These are phyloP conservation scores for Dioscorea cayenensis DNA, from an alignment of 116 monocot species.

Conservation along the genomic window DNA sequence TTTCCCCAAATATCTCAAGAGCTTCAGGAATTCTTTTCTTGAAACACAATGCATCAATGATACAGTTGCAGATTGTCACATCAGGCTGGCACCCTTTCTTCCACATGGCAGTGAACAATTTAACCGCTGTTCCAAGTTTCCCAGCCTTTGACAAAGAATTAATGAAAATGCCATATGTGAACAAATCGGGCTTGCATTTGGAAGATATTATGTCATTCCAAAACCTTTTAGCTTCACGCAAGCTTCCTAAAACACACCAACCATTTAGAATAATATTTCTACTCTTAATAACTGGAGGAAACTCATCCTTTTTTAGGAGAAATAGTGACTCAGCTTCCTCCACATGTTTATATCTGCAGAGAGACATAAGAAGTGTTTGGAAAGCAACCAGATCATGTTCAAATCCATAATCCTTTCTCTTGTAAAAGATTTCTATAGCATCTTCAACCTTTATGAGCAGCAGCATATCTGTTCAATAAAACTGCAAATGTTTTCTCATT, in stretches of 20 bases:
- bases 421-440: slow-evolving; percentile 66
- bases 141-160: slow-evolving; percentile 71
- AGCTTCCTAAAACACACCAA: slow-evolving; percentile 81
- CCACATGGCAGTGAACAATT: slow-evolving; percentile 66
- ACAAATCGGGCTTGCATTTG: slow-evolving; percentile 58
- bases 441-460: slow-evolving; percentile 50
- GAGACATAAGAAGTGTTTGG: slow-evolving; percentile 55
- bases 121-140: slow-evolving; percentile 48
- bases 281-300: slow-evolving; percentile 66
- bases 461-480: slow-evolving; percentile 56
- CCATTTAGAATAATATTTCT: slow-evolving; percentile 85
- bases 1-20: slow-evolving; percentile 64
- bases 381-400: slow-evolving; percentile 44
- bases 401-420: slow-evolving; percentile 62
- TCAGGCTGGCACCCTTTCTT: slow-evolving; percentile 55
- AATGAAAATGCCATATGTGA: slow-evolving; percentile 76
- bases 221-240: slow-evolving; percentile 61
- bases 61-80: slow-evolving; percentile 67
- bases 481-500: slow-evolving; percentile 54
- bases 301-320: slow-evolving; percentile 52
- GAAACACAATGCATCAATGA: slow-evolving; percentile 78
- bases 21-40: slow-evolving; percentile 82
- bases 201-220: slow-evolving; percentile 82
- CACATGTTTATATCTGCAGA: slow-evolving; percentile 85
- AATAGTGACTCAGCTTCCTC: slow-evolving; percentile 84